Evolutionary conservation across 176 grass and related monocot genomes (phyloP).

Genomic region (Paspalum notatum): DNA sequence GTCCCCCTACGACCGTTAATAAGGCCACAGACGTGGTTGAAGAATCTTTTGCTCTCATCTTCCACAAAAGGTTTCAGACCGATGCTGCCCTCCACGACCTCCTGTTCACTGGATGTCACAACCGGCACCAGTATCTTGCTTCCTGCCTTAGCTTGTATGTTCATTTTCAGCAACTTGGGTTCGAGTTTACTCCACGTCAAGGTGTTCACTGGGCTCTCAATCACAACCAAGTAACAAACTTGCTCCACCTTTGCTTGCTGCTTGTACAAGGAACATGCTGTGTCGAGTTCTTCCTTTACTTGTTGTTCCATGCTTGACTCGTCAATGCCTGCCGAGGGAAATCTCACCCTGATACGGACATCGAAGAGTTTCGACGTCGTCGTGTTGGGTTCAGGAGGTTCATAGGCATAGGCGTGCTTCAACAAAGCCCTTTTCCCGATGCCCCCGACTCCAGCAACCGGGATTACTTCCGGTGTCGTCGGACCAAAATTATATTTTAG

Average conservation of each 20-base stretch:
- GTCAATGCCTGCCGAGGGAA: not conserved
- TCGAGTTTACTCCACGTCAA: not conserved
- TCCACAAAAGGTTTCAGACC: not conserved
- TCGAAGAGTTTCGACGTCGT: not conserved
- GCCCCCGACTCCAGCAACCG: not conserved
- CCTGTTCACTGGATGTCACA: not conserved
- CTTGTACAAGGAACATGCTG: no score
- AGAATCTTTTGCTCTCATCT: not conserved
- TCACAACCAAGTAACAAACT: not conserved
- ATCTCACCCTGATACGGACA: not conserved
- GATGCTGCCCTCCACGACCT: not conserved
- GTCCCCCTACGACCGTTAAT: not conserved
- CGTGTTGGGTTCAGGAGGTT: no score
- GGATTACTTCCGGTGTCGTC: not conserved
- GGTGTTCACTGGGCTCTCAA: not conserved
- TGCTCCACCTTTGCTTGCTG: not conserved
- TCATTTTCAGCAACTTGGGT: not conserved
- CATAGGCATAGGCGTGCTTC: not conserved
- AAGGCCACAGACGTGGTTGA: not conserved
- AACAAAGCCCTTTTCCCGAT: not conserved
- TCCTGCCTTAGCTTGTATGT: not conserved
- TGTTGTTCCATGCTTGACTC: not conserved
- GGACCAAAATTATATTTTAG: not conserved
- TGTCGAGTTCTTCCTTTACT: not conserved
- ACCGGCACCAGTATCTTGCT: not conserved